Base-by-base conservation (phyloP, 257 asterid genomes). In the Penstemon barbatus region DNA sequence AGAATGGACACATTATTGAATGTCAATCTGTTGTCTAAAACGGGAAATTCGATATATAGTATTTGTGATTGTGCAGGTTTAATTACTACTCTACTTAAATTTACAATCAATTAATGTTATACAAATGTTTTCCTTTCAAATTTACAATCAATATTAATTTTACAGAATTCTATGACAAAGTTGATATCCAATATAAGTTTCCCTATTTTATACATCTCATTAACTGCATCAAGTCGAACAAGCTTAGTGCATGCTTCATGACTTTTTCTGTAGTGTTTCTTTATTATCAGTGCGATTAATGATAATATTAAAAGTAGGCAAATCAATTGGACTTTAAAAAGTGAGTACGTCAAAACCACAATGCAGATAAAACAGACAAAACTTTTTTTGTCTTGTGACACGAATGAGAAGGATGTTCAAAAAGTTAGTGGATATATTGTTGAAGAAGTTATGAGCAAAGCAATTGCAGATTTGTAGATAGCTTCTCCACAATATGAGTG, bases 1-100 rank as follows among this genome's bases (percentile, higher is more conserved):
- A 43, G 73, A 37, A 63, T 66, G 71, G 71, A 6, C 49, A 59
- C n/a, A 25, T 25, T 25, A 25, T 1, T 25, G 33, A 25, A 25
- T 25, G 33, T 25, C 3, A 25, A 25, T 25, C 33, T 25, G 33
- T 25, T 25, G 33, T 25, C 3, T 25, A 25, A 25, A 25, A 25
- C 18, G 18, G 18, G 33, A 25, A 25, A 25, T 25, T 25, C 1
- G 33, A 25, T 25, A 25, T 25, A 25, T 25, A 25, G 33, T 25
- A 25, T 25, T 25, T 25, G 3, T 7, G 39, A 7, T 6, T 19
- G 39, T 54, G 18, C 18, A 15, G 60, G 38, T 25, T 25, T 25
- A 1, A 10, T 48, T 2, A 10, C 3, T 48, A 49, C 5, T 8
- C 54, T 49, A 3, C 13, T 49, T 25, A 25, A 25, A 25, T 25